phyloP scores from a whole-genome alignment of 306 rosid species.

The Argentina anserina region DNA sequence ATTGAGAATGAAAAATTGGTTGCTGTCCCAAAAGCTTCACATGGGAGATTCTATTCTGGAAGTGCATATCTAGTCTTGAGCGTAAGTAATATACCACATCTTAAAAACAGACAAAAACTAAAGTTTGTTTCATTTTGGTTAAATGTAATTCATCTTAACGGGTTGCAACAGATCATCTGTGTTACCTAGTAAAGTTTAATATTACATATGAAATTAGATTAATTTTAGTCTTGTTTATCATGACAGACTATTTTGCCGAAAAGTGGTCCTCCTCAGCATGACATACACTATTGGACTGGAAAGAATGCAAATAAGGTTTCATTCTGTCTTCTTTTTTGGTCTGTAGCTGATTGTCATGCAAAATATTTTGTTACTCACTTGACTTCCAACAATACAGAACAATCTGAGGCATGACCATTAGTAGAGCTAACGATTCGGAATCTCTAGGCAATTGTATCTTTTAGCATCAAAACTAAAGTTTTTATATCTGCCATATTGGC shows the following conservation, averaged over 20 bases:
- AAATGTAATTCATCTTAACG: too few species aligned
- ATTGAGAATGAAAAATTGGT: constrained; percentile 68
- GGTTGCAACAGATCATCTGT: constrained; percentile 12
- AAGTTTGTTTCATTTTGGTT: constrained; percentile 11
- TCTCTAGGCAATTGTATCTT: neutral
- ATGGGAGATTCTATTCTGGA: constrained; percentile 77
- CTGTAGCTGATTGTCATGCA: neutral
- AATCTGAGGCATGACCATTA: neutral
- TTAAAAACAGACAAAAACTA: neutral
- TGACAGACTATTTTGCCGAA: constrained; percentile 67
- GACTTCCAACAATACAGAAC: neutral
- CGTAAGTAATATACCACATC: constrained; percentile 42
- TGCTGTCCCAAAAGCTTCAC: constrained; percentile 54
- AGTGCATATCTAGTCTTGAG: constrained; percentile 76
- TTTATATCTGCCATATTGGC: constrained; percentile 27
- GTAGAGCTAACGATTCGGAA: neutral
- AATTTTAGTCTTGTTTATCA: constrained; percentile 31
- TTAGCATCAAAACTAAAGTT: constrained; percentile 7
- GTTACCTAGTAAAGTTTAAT: constrained; percentile 10
- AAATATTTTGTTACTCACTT: neutral
- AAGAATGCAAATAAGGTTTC: constrained; percentile 59
- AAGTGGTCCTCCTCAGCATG: constrained; percentile 64
- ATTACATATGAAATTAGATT: constrained; percentile 19
- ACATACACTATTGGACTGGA: constrained; percentile 89
- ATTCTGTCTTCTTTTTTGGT: constrained; percentile 1